Base-by-base conservation (phyloP, 352 stramenopile species). In the Globisporangium uncinulatum region DNA sequence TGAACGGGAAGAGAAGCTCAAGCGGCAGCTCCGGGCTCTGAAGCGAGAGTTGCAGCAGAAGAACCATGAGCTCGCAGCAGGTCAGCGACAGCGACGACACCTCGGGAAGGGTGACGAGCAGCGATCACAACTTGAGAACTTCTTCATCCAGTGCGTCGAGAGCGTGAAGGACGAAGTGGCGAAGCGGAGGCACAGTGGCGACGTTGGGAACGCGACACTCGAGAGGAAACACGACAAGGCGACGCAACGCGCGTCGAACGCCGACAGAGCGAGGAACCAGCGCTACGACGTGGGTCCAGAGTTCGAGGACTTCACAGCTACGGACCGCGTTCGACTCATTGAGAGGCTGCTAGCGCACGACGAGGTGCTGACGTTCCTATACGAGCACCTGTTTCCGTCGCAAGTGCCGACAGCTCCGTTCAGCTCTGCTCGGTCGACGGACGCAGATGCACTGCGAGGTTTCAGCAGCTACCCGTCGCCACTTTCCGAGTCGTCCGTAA, bases 101-200 rank as follows among this genome's bases (percentile, higher is more conserved):
- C 20, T 77, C 4, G 53, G 46, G 9, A 61, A 58, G 13, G 66
- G 69, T 20, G 74, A 70, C 6, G 56, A 67, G 17, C 69, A 69
- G 11, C 68, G 71, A 6, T 79, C 78, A 6, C 70, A 75, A 15
- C 62, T 94, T 20, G 79, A 94, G 54, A 72, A 71, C 19, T 87
- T 94, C 39, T 94, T 95, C 48, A 61, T 92, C 47, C 70, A 87
- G 55, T 94, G 83, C 60, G 63, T 96, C n/a, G 75, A 94, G 10
- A 79, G 82, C 0, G 79, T 95, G 34, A 95, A 94, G 61, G 73
- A 86, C 4, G 83, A 92, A 54, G 80, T 89, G 48, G 69, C 83
- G 7, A 51, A 65, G 51, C 65, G 73, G 56, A 59, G 82, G 57
- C 65, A 73, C 8, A 76, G 65, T 10, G 21, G 67, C 9, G 20